Conservation (phyloP, 345 rosid species). For the Erodium maritimum region DNA sequence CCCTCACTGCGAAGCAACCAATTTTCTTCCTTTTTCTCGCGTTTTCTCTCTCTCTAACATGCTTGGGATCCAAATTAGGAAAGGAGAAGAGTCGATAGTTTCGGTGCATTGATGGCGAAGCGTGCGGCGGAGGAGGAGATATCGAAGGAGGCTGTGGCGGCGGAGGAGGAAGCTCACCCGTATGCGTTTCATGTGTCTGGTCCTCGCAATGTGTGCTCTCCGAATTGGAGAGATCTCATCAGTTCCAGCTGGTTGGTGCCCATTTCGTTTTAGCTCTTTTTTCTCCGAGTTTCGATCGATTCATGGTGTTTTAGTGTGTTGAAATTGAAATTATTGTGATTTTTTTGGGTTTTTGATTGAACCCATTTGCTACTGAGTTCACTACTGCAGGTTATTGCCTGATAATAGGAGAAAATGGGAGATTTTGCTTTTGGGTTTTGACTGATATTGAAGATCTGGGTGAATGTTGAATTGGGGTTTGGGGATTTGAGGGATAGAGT, state of each 20-base stretch:
- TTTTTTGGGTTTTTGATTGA: neutral
- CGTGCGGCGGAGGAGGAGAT: slow-evolving; percentile 21
- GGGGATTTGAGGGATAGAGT: too few relatives aligned
- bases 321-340: neutral
- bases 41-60: slow-evolving; percentile 3
- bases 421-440: too few relatives aligned
- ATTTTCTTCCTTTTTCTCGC: neutral
- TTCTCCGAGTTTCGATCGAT: neutral
- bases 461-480: too few relatives aligned
- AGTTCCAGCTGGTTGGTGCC: slow-evolving; percentile 71
- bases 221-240: slow-evolving; percentile 94
- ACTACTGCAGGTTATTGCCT: too few relatives aligned
- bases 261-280: neutral
- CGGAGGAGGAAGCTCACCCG: slow-evolving; percentile 59
- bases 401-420: too few relatives aligned
- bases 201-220: slow-evolving; percentile 72
- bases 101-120: slow-evolving; percentile 29
- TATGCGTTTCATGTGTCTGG: slow-evolving; percentile 90
- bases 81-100: neutral
- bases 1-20: neutral
- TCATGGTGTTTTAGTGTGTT: neutral
- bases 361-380: too few relatives aligned
- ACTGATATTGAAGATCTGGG: too few relatives aligned
- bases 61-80: slow-evolving; percentile 3
- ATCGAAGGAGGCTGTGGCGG: slow-evolving; percentile 15